Evolutionary conservation across 352 stramenopile genomes (phyloP), one percentile per base, ranked within the genome.

Genomic region (Phytopythium cucurbitacearum): DNA sequence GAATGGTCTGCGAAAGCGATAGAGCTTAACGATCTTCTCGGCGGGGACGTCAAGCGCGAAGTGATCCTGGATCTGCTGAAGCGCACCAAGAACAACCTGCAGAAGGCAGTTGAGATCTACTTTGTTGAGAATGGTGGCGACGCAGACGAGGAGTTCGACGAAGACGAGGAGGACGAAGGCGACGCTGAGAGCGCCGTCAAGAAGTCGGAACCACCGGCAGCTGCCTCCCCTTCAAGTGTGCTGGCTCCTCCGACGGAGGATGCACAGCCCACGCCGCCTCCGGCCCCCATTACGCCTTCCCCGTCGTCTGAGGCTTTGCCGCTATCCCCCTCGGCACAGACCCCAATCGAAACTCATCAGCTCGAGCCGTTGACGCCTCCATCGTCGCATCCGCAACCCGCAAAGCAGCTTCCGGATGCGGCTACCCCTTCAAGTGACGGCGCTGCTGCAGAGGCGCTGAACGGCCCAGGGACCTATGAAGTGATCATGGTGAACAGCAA

Each of bases 91-190:
- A 74, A 85, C 56, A 80, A 94, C 44, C 47, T 92, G 39, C 73
- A 90, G 42, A 85, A 87, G 52, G 78, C 85, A 0, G 82, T 91
- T 32, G 82, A 93, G 51, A 71, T 91, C 36, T 93, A 83, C 53
- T 94, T 94, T 48, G 63, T 64, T 1, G 76, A 94, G 56, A 80
- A 84, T 51, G 76, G 64, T 21, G 65, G 38, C 38, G 54, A 45
- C 35, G 52, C 53, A 32, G 64, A 77, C 33, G 59, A 52, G 1
- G 72, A 77, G 6, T 73, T 80, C 40, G 63, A 72, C 13, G 67
- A 80, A 38, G 69, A 40, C 36, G 74, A 63, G 9, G 69, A 84
- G 15, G 73, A 87, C 3, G 68, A 75, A 4, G 75, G 78, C 7
- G 69, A 72, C 4, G 69, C 76, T 5, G 59, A 75, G 13, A 60